phyloP scores from a whole-genome alignment of 2,329 filamentous ascomycete species.

The Aspergillus carbonarius region DNA sequence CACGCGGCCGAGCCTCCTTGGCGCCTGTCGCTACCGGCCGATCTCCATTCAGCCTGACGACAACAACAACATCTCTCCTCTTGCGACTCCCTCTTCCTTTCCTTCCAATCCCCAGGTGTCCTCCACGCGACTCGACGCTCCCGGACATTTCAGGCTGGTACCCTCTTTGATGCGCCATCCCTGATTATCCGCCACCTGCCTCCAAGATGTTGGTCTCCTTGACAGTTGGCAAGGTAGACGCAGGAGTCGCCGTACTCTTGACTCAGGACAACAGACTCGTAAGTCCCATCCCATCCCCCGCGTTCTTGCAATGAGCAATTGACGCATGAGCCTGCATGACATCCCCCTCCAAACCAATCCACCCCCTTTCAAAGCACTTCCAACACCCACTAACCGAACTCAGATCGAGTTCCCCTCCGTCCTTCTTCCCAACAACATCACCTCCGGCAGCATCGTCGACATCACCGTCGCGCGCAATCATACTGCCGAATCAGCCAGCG shows the following conservation, averaged over 20 bases:
- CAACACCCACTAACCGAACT: neutral
- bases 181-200: neutral
- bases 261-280: slow-evolving; percentile 97
- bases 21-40: slow-evolving; percentile 32
- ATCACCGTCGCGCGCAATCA: slow-evolving; percentile 91
- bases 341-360: slow-evolving; percentile 1
- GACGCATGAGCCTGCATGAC: slow-evolving; percentile 6
- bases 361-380: neutral
- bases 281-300: slow-evolving; percentile 39
- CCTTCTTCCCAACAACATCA: slow-evolving; percentile 90
- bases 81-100: neutral
- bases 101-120: neutral
- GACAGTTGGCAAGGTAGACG: slow-evolving; percentile 98
- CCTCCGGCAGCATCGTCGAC: slow-evolving; percentile 95
- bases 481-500: slow-evolving; percentile 70
- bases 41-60: slow-evolving; percentile 20
- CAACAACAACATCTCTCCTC: slow-evolving; percentile 8
- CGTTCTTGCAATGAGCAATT: neutral
- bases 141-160: neutral
- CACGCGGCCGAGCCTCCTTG: slow-evolving; percentile 26
- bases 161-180: slow-evolving; percentile 7
- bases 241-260: slow-evolving; percentile 92
- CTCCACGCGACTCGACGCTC: neutral
- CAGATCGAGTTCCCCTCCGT: slow-evolving; percentile 99
- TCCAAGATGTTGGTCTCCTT: slow-evolving; percentile 86